Conservation (phyloP, 495 filamentous ascomycete species). For the Xylaria castorea region DNA sequence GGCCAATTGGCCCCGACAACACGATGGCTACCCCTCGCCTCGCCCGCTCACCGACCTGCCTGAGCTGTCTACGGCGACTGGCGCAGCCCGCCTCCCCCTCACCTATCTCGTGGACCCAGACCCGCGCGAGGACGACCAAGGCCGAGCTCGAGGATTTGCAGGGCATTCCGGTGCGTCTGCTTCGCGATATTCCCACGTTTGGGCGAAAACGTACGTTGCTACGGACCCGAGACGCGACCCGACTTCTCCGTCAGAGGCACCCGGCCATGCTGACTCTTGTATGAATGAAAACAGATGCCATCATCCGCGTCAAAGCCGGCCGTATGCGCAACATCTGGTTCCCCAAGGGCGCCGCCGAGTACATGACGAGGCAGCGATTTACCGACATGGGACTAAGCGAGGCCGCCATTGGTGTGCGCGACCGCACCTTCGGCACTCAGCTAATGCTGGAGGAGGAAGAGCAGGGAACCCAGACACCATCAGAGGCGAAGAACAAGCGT, state of each 20-base stretch:
- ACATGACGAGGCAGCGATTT: slow-evolving; percentile 53
- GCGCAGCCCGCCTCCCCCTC: slow-evolving; percentile 26
- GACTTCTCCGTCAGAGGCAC: background rate
- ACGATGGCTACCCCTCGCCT: slow-evolving; percentile 36
- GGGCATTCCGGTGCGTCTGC: slow-evolving; percentile 64
- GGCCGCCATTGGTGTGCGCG: slow-evolving; percentile 50
- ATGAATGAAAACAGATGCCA: slow-evolving; percentile 42
- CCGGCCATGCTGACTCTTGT: background rate
- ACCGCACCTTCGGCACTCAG: slow-evolving; percentile 43
- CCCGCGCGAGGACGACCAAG: slow-evolving; percentile 60
- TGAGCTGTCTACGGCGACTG: slow-evolving; percentile 39
- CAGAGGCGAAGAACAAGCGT: slow-evolving; percentile 29
- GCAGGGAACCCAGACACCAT: slow-evolving; percentile 11
- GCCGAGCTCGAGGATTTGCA: slow-evolving; percentile 46
- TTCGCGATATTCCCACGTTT: slow-evolving; percentile 64
- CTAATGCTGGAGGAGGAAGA: slow-evolving; percentile 17
- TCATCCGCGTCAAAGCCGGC: slow-evolving; percentile 53
- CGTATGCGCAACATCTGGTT: slow-evolving; percentile 59
- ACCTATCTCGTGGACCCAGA: slow-evolving; percentile 40
- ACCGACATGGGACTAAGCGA: slow-evolving; percentile 47
- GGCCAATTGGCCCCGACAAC: slow-evolving; percentile 22
- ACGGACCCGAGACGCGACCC: background rate
- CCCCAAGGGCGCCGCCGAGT: slow-evolving; percentile 50
- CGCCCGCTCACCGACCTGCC: slow-evolving; percentile 35
- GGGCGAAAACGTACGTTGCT: slow-evolving; percentile 61